Evolutionary conservation across 2,329 filamentous ascomycete species (phyloP).

Genomic region (Ophioceras dolichostomum): DNA sequence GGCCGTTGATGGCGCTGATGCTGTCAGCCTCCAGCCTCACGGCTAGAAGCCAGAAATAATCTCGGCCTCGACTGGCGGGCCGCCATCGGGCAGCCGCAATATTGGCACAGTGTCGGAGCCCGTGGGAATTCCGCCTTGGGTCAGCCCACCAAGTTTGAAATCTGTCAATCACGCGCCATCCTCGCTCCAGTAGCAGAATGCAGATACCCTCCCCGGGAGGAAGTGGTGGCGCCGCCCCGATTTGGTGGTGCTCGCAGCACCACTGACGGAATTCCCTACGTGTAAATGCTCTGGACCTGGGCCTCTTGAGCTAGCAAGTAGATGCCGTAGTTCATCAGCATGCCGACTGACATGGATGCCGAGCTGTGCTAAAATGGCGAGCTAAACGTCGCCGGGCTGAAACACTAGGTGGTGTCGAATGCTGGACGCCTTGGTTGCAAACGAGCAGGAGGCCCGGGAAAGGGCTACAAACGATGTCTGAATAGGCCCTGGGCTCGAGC

Average conservation of each 20-base stretch:
- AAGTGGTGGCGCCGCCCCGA: constrained; percentile 15
- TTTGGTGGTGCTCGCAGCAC: constrained; percentile 14
- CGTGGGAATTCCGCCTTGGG: constrained; percentile 14
- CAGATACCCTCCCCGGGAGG: constrained; percentile 17
- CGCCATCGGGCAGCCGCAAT: constrained; percentile 12
- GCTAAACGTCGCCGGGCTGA: constrained; percentile 37
- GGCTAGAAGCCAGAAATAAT: constrained; percentile 17
- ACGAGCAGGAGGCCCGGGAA: neutral
- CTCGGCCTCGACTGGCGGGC: constrained; percentile 13
- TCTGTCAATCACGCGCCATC: constrained; percentile 10
- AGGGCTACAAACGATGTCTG: neutral
- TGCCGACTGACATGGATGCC: constrained; percentile 28
- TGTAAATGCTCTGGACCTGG: neutral
- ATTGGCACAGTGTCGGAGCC: constrained; percentile 17
- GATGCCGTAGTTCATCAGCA: constrained; percentile 26
- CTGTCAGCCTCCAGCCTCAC: constrained; percentile 8
- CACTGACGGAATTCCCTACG: too few relatives aligned
- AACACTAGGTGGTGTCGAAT: constrained; percentile 27
- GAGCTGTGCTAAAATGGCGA: constrained; percentile 31
- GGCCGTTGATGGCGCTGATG: neutral
- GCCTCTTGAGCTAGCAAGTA: constrained; percentile 26
- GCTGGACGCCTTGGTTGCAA: constrained; percentile 18
- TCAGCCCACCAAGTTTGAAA: too few relatives aligned
- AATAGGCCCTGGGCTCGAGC: neutral
- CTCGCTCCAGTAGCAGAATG: constrained; percentile 20